These are phyloP conservation scores for Ceratocystis diversiconidia DNA, from an alignment of 2,329 filamentous ascomycete genomes.

Conservation along the genomic window DNA sequence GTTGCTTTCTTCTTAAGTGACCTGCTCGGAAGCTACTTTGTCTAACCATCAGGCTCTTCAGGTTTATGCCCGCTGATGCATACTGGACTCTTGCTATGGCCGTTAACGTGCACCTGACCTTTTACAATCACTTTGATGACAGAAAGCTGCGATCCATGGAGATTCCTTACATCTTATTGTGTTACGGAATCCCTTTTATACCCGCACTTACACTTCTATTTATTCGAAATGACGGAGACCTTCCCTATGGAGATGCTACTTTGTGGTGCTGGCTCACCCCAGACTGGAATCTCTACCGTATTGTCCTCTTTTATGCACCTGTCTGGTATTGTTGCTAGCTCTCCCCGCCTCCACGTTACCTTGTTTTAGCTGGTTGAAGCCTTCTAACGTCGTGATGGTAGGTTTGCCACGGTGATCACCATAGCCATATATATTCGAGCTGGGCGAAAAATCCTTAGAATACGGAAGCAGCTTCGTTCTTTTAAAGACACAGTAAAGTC, in stretches of 20 bases:
- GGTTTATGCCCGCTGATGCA: constrained; percentile 59
- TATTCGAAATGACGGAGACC: constrained; percentile 33
- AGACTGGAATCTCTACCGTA: constrained; percentile 51
- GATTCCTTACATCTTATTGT: constrained; percentile 47
- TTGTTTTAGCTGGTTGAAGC: not conserved
- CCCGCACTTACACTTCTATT: constrained; percentile 51
- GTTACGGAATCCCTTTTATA: constrained; percentile 55
- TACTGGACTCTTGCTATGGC: constrained; percentile 67
- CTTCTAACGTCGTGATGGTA: not conserved
- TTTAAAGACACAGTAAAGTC: constrained; percentile 30
- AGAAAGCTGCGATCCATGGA: constrained; percentile 49
- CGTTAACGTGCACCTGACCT: constrained; percentile 63
- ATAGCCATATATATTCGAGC: constrained; percentile 30
- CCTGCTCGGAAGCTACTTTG: not conserved
- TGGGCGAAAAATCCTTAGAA: constrained; percentile 46
- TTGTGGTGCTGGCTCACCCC: constrained; percentile 66
- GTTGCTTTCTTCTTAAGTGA: constrained; percentile 22
- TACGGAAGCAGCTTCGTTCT: constrained; percentile 41
- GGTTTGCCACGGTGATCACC: constrained; percentile 19
- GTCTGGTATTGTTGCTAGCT: constrained; percentile 34
- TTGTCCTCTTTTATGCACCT: constrained; percentile 56
- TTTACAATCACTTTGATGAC: constrained; percentile 55
- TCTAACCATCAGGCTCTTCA: constrained; percentile 24
- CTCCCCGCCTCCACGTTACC: not conserved
- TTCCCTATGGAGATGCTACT: constrained; percentile 54